A percentile compares a stretch with the other conserved stretches of the same genome.
phyloP scores from a whole-genome alignment of 768 basidiomycete genomes.

The Boletus reticulatus region DNA sequence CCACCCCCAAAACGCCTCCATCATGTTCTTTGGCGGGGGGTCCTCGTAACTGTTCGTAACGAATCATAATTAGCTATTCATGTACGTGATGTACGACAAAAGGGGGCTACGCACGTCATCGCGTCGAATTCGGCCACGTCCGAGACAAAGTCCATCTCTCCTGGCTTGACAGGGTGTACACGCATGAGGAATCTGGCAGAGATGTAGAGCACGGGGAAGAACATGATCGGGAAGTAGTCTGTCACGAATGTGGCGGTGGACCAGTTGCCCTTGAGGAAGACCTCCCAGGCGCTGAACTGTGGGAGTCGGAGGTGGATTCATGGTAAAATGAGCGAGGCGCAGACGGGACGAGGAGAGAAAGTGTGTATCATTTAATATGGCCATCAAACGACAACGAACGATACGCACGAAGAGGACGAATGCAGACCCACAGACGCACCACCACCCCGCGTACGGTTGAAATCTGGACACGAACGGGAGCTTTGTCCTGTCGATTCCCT shows the following conservation, averaged over 20 bases:
- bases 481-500: slow-evolving; percentile 45
- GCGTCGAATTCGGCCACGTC: slow-evolving; percentile 30
- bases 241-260: slow-evolving; percentile 39
- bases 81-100: neutral
- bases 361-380: neutral
- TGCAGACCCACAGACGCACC: slow-evolving; percentile 27
- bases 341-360: no score
- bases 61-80: neutral
- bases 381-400: neutral
- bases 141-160: slow-evolving; percentile 30
- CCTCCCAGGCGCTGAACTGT: slow-evolving; percentile 40
- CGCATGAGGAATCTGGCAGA: slow-evolving; percentile 22
- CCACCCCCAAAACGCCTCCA: slow-evolving; percentile 32
- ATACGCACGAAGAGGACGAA: slow-evolving; percentile 37
- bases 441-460: slow-evolving; percentile 44
- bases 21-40: slow-evolving; percentile 25
- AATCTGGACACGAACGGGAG: slow-evolving; percentile 46
- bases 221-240: slow-evolving; percentile 39
- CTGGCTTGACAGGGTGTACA: neutral
- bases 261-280: slow-evolving; percentile 43
- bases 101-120: slow-evolving; percentile 19
- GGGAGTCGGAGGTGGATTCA: neutral
- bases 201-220: slow-evolving; percentile 50
- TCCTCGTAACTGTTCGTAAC: slow-evolving; percentile 22
- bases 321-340: neutral